Conservation (phyloP, 2,329 filamentous ascomycete species). For the Neoarthrinium moseri region DNA sequence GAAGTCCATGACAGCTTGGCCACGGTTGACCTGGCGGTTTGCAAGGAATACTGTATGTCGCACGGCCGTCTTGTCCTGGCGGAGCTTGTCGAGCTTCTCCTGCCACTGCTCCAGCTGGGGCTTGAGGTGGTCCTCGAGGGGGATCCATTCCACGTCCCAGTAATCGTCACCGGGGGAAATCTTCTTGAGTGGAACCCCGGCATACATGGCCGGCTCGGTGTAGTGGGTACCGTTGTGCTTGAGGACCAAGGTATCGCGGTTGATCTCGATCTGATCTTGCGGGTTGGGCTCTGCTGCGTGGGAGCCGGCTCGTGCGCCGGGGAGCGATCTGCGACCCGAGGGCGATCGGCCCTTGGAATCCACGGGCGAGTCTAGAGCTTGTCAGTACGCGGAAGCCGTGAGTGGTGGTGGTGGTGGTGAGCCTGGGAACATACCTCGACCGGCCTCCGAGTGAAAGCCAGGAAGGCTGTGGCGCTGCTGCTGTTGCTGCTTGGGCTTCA, state of each 20-base stretch:
- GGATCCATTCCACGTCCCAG: constrained; percentile 54
- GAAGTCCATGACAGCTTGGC: constrained; percentile 51
- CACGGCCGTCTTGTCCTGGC: constrained; percentile 24
- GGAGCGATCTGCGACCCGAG: constrained; percentile 26
- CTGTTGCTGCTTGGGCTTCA: constrained; percentile 22
- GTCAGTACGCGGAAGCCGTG: constrained; percentile 3
- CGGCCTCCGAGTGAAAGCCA: constrained; percentile 16
- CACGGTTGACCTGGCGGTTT: constrained; percentile 56
- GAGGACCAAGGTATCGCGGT: constrained; percentile 41
- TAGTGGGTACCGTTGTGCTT: constrained; percentile 49
- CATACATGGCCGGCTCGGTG: constrained; percentile 49
- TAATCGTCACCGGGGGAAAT: constrained; percentile 51
- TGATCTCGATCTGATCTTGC: constrained; percentile 37
- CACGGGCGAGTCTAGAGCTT: constrained; percentile 13
- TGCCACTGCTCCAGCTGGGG: constrained; percentile 46
- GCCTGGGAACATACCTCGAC: background rate
- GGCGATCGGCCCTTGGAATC: constrained; percentile 25
- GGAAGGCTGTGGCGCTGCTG: constrained; percentile 26
- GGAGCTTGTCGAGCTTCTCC: constrained; percentile 38
- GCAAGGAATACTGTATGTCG: constrained; percentile 48
- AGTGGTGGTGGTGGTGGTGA: too few species aligned
- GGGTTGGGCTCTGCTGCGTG: constrained; percentile 20
- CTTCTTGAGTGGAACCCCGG: constrained; percentile 51
- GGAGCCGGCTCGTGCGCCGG: constrained; percentile 22
- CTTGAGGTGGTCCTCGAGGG: constrained; percentile 41